These are phyloP conservation scores for Crithidia bombi DNA, from an alignment of 208 protist species.

Conservation along the genomic window DNA sequence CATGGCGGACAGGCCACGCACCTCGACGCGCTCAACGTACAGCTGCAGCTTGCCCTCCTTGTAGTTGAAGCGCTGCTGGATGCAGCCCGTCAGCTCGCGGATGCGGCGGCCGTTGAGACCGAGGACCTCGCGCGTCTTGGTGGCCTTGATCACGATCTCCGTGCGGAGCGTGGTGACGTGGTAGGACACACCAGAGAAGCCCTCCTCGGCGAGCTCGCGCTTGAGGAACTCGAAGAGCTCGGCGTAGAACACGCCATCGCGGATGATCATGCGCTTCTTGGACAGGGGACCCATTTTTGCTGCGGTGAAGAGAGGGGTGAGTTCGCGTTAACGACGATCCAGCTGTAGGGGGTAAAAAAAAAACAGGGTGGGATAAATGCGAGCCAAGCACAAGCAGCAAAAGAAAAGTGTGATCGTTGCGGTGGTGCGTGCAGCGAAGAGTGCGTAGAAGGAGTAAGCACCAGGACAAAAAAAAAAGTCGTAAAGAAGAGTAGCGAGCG, in stretches of 20 bases:
- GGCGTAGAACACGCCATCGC: constrained; percentile 99
- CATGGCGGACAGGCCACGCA: constrained; percentile 98
- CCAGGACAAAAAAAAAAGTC: too few species aligned
- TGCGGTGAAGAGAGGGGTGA: constrained; percentile 7
- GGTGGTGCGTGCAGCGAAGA: neutral
- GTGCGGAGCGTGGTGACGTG: constrained; percentile 95
- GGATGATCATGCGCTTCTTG: constrained; percentile 97
- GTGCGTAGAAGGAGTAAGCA: neutral
- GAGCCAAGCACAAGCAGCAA: neutral
- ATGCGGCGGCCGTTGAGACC: constrained; percentile 98
- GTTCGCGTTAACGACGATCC: constrained; percentile 22
- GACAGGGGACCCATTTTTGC: constrained; percentile 77
- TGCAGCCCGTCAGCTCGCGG: constrained; percentile 97
- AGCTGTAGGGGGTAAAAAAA: constrained; percentile 4
- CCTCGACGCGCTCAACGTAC: constrained; percentile 97
- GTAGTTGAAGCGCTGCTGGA: constrained; percentile 99
- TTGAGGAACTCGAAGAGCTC: constrained; percentile 99
- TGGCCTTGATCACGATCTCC: constrained; percentile 99
- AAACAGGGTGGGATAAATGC: neutral
- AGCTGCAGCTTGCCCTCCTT: constrained; percentile 95
- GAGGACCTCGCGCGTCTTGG: constrained; percentile 96
- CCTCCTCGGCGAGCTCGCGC: constrained; percentile 97
- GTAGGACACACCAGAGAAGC: constrained; percentile 97
- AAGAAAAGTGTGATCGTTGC: neutral
- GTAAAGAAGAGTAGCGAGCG: too few species aligned